Evolutionary conservation across 2,329 filamentous ascomycete species (phyloP).

Genomic region (Fusarium dimerum): DNA sequence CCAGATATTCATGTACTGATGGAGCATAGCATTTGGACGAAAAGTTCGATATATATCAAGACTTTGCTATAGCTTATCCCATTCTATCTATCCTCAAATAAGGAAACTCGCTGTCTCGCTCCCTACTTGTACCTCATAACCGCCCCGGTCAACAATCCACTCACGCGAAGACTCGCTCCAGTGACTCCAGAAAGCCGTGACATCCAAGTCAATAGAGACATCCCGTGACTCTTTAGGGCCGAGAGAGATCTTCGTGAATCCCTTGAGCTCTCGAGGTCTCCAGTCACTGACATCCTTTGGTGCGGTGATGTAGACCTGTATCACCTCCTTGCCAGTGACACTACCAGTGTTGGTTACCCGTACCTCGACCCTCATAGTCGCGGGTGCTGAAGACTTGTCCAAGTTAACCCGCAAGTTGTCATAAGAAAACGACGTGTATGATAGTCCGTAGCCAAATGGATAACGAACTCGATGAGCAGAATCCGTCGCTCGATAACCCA

Average conservation of each 20-base stretch:
- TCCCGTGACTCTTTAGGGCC: not conserved
- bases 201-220: too few relatives aligned
- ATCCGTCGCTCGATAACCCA: slow-evolving; percentile 12
- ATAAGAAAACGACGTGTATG: slow-evolving; percentile 14
- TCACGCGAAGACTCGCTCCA: too few relatives aligned
- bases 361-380: slow-evolving; percentile 3
- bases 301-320: slow-evolving; percentile 7
- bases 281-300: not conserved
- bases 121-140: too few relatives aligned
- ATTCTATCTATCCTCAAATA: too few relatives aligned
- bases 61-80: too few relatives aligned
- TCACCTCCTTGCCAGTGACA: slow-evolving; percentile 9
- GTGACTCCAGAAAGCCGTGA: too few relatives aligned
- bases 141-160: too few relatives aligned
- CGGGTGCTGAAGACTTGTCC: not conserved
- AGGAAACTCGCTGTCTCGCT: too few relatives aligned
- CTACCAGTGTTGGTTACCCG: slow-evolving; percentile 2
- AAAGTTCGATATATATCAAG: too few relatives aligned
- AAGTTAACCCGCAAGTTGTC: slow-evolving; percentile 5
- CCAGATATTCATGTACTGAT: too few relatives aligned
- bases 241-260: slow-evolving; percentile 7
- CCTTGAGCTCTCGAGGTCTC: slow-evolving; percentile 18
- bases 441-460: slow-evolving; percentile 14
- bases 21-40: too few relatives aligned
- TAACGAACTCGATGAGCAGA: not conserved